A percentile compares a stretch with the other conserved stretches of the same genome.
Conservation (phyloP, 2,329 filamentous ascomycete genomes). For the Alternaria burnsii region DNA sequence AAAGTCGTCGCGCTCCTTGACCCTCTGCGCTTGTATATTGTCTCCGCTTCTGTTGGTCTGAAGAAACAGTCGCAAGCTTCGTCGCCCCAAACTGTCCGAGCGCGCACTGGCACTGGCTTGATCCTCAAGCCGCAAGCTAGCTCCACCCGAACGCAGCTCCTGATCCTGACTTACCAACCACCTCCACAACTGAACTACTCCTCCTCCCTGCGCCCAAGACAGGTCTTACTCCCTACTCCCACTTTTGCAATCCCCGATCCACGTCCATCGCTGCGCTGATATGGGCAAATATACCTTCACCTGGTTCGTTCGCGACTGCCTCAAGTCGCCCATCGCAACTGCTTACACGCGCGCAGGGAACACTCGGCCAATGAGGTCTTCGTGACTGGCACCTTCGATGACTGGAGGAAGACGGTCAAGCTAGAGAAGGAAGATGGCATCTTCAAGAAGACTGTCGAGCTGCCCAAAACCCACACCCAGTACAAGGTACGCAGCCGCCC, state of each 20-base stretch:
- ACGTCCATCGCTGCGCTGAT: conserved; percentile 33
- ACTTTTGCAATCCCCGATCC: conserved; percentile 24
- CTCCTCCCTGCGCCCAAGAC: conserved; percentile 33
- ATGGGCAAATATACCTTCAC: conserved; percentile 76
- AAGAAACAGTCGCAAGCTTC: conserved; percentile 24
- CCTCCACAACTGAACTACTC: conserved; percentile 21
- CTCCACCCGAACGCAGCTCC: conserved; percentile 33
- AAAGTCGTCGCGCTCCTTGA: conserved; percentile 9
- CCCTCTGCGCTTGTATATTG: conserved; percentile 21
- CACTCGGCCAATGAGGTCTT: conserved; percentile 86
- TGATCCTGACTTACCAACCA: conserved; percentile 35
- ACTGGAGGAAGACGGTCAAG: conserved; percentile 87
- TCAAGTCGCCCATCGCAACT: conserved; percentile 15
- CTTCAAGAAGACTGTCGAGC: conserved; percentile 82
- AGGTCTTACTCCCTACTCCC: conserved; percentile 36
- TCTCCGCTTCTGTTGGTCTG: conserved; percentile 11
- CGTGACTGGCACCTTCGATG: conserved; percentile 95
- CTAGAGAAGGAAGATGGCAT: conserved; percentile 75
- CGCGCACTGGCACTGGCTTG: conserved; percentile 23
- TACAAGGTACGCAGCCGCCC: conserved; percentile 79
- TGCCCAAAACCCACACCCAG: conserved; percentile 77
- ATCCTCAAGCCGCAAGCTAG: conserved; percentile 26
- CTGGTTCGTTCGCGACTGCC: conserved; percentile 62
- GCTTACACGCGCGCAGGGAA: conserved; percentile 66
- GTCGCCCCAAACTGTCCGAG: conserved; percentile 29